Base-by-base conservation (phyloP, 768 basidiomycete genomes). In the Tylopilus sp. region DNA sequence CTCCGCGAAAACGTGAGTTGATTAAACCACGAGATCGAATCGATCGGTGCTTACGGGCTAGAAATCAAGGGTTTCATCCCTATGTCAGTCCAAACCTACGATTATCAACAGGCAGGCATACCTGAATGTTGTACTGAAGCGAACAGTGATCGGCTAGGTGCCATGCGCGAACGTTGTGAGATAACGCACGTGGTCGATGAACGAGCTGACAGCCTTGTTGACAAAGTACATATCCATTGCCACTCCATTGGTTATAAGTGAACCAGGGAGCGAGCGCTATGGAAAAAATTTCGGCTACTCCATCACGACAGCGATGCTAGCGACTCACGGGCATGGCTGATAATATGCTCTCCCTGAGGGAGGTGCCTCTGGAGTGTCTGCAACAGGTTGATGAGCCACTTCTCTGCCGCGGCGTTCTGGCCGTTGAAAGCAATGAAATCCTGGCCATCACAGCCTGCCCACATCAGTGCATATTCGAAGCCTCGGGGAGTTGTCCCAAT, bases 391-490 rank as follows among this genome's bases (percentile, higher is more conserved):
- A 58, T 59, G 22, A 71, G 57, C 70, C 70, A 71, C 6, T 43
- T 33, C 40, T 69, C 49, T 9, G 41, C 49, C 7, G 12, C 15
- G 7, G 21, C 71, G 15, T 63, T 64, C 11, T 48, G 68, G 17
- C 79, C 78, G 33, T 64, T 47, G 43, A 71, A 62, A 7, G 70
- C 68, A 43, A 23, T 44, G 23, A 70, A 67, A 48, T 71, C 69
- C 67, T 65, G 30, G 8, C 3, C 21, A 10, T 33, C 31, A 9
- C 31, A 33, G 9, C 12, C 31, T 11, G 31, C 12, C 15, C 31
- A 6, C 31, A 35, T 40, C 51, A 36, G 28, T 10, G 5, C 1
- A 23, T n/a, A 10, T 33, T 6, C n/a, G 3, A 15, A 5, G 18
- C n/a, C 18, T 9, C 21, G 30, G 30, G 4, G 15, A 44, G n/a